Evolutionary conservation across 441 rosid genomes (phyloP).

Genomic region (Erodium moschatum): DNA sequence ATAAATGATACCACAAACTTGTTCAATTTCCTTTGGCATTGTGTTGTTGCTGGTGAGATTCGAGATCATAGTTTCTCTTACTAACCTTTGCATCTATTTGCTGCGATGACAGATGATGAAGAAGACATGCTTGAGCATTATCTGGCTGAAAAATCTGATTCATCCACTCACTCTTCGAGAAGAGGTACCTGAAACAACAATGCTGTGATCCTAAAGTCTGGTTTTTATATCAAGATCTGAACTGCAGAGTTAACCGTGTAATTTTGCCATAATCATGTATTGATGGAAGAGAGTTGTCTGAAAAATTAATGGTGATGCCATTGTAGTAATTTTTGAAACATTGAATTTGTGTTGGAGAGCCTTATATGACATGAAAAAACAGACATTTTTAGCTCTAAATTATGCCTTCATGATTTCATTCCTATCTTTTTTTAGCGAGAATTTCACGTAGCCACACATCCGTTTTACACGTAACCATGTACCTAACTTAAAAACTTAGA

Average conservation of each 20-base stretch:
- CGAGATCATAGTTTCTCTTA: neutral
- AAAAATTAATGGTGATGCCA: neutral
- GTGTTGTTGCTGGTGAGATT: too few species aligned
- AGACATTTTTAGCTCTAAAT: too few species aligned
- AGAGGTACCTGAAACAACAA: constrained; percentile 18
- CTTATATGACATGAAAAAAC: neutral
- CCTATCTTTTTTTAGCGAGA: too few species aligned
- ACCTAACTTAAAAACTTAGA: too few species aligned
- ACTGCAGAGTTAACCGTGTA: neutral
- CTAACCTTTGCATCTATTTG: constrained; percentile 1
- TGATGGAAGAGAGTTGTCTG: neutral
- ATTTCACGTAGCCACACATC: too few species aligned
- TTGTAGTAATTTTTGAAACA: constrained; percentile 1
- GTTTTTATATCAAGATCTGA: neutral
- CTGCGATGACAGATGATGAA: constrained; percentile 57
- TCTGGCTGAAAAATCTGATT: constrained; percentile 79
- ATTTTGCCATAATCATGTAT: neutral
- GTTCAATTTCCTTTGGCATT: too few species aligned
- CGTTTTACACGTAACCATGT: too few species aligned
- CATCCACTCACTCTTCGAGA: constrained; percentile 48
- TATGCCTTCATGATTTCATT: too few species aligned
- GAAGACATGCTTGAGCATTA: constrained; percentile 94
- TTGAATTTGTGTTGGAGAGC: constrained; percentile 4
- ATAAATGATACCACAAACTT: constrained; percentile 5
- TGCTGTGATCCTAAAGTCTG: neutral